Percentiles rank a stretch among this genome's conserved stretches.
These are phyloP conservation scores for Lentinula boryana DNA, from an alignment of 768 basidiomycete genomes.

Conservation along the genomic window DNA sequence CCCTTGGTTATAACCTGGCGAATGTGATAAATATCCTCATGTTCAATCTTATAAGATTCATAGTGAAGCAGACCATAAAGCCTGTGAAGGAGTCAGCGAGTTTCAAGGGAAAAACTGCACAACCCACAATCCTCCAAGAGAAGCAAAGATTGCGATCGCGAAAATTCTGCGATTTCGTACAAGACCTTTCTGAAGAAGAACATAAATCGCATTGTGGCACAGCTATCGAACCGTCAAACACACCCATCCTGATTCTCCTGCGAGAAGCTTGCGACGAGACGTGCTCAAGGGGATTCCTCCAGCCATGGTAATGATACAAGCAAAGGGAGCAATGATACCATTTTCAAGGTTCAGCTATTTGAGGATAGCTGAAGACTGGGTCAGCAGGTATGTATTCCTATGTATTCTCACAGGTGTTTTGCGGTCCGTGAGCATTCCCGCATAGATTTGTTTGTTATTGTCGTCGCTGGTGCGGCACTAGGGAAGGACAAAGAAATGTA, in stretches of 20 bases:
- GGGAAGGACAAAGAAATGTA: not conserved
- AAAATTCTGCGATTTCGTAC: conserved; percentile 63
- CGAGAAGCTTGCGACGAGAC: conserved; percentile 45
- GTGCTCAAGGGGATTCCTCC: conserved; percentile 37
- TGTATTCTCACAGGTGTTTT: not conserved
- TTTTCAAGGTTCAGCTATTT: not conserved
- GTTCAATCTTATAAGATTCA: not conserved
- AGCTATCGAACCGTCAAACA: conserved; percentile 5
- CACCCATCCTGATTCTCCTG: conserved; percentile 67
- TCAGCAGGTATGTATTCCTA: not conserved
- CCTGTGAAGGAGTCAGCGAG: conserved; percentile 25
- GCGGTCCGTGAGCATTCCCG: not conserved
- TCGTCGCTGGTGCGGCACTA: not conserved
- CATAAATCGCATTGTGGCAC: too few species aligned
- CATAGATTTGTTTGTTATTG: not conserved
- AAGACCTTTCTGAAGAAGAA: conserved; percentile 43
- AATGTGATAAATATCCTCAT: not conserved
- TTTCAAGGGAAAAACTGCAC: not conserved
- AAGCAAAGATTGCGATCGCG: conserved; percentile 69
- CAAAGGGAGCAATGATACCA: not conserved
- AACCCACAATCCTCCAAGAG: conserved; percentile 68
- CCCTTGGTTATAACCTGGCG: conserved; percentile 64
- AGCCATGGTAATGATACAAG: conserved; percentile 29
- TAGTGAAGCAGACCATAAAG: conserved; percentile 45
- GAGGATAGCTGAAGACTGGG: not conserved